Conservation (phyloP, 495 filamentous ascomycete species). For the Trichoderma asperelloides region DNA sequence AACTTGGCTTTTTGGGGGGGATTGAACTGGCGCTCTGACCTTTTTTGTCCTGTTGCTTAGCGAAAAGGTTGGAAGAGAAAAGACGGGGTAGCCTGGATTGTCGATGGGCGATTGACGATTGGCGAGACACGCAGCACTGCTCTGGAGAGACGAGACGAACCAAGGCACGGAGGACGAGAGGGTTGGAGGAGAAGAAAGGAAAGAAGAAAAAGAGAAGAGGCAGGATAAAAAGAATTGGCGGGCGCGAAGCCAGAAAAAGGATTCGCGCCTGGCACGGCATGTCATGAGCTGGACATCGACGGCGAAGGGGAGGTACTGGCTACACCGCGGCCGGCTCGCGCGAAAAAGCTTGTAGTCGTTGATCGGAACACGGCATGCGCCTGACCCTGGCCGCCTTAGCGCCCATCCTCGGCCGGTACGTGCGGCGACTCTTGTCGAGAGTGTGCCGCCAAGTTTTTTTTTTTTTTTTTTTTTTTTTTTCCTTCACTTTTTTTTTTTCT, state of each 20-base stretch:
- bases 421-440: not conserved
- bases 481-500: not conserved
- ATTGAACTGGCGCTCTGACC: not conserved
- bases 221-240: not conserved
- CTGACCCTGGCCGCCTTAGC: not conserved
- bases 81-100: slow-evolving; percentile 1
- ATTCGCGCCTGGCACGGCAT: not conserved
- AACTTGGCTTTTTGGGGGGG: not conserved
- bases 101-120: slow-evolving; percentile 1
- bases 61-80: not conserved
- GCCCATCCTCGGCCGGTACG: not conserved
- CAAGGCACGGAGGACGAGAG: not conserved
- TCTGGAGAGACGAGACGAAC: slow-evolving; percentile 4
- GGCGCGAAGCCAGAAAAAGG: not conserved
- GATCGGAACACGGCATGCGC: slow-evolving; percentile 7
- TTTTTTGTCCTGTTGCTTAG: not conserved
- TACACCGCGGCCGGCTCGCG: not conserved
- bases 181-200: not conserved
- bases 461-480: not conserved
- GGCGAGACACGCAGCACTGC: not conserved
- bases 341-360: not conserved
- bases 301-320: not conserved
- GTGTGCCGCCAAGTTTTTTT: not conserved
- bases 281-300: not conserved
- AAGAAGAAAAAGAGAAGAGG: not conserved